Base-by-base conservation (phyloP, 257 asterid species). In the Fraxinus pennsylvanica region DNA sequence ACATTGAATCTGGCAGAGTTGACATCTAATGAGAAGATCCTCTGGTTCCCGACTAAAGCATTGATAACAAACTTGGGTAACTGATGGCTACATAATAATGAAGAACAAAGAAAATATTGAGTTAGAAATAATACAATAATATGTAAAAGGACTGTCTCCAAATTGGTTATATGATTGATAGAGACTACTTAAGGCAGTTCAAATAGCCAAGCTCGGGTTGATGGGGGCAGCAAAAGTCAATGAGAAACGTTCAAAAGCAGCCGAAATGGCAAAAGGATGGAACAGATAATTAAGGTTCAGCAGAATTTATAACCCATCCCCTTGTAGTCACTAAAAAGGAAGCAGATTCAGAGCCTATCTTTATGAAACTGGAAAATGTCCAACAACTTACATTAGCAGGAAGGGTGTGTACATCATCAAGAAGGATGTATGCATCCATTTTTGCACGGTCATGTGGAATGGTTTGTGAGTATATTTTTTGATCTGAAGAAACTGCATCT, bases 381-480 rank as follows among this genome's bases (percentile, higher is more conserved):
- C 69, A 19, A 66, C 85, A 71, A 78, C 97, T 84, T 89, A 91
- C 98, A 77, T 79, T 83, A 82, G 82, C 15, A 32, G 79, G 89
- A 76, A 75, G 84, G 36, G 43, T 73, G 25, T 71, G 69, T 71
- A 87, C 50, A 72, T 82, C 89, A 59, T 81, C 91, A n/a, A 90
- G 91, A 84, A 88, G 91, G 77, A 93, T 66, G 87, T 87, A 85
- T 32, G 92, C 77, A 78, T 88, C 84, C 67, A 47, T 79, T 45
- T 85, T 84, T 6, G 88, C 77, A 85, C 74, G 82, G 81, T 83
- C 87, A 25, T 74, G 67, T 1, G 91, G 93, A 75, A 91, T 72
- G 66, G 96, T 85, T 78, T 93, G 98, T n/a, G 98, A 90, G 65
- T 89, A 95, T 87, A 93, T 92, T 83, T 90, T 95, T 78, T 95